Base-by-base conservation (phyloP, 768 basidiomycete genomes). In the Vishniacozyma victoriae region DNA sequence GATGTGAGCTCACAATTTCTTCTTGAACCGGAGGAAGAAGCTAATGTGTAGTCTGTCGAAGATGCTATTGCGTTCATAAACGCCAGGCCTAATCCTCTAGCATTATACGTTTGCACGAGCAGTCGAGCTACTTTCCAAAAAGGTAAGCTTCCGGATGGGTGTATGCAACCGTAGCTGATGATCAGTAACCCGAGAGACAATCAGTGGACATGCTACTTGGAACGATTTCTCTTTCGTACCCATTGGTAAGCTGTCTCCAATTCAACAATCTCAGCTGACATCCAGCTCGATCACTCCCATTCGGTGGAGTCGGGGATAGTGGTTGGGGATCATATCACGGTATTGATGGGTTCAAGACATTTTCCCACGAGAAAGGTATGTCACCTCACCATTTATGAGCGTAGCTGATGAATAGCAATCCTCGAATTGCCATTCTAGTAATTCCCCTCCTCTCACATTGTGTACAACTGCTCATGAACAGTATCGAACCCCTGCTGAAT, bases 291-390 rank as follows among this genome's bases (percentile, higher is more conserved):
- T 11, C 22, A 14, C 37, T 69, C 23, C 70, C 70, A 0, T 71
- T 71, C 47, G 70, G 70, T 15, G 70, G 70, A 29, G 64, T 69
- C 7, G 70, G 70, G 4, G 62, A 59, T 9, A 67, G 64, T 49
- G 70, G 70, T 19, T 67, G 59, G 62, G 70, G 70, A 11, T 48
- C 59, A 5, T 67, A 67, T 27, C 70, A 69, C 39, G 70, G 70
- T 11, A 44, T 53, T 42, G 58, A 61, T 27, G 64, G 62, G 9
- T 71, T 66, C 50, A 54, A 61, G 18, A 64, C 64, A 0, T 71
- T 71, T 35, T 62, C 57, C 2, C 70, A 71, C 48, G 51, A 52
- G 33, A 67, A 66, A 42, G 42, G 67, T 64, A 36, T 55, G 60
- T 60, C 5, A n/a, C 6, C 5, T 41, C 24, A 22, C 22, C 5